Conservation (phyloP, 495 filamentous ascomycete species). For the Bacidia rubella region DNA sequence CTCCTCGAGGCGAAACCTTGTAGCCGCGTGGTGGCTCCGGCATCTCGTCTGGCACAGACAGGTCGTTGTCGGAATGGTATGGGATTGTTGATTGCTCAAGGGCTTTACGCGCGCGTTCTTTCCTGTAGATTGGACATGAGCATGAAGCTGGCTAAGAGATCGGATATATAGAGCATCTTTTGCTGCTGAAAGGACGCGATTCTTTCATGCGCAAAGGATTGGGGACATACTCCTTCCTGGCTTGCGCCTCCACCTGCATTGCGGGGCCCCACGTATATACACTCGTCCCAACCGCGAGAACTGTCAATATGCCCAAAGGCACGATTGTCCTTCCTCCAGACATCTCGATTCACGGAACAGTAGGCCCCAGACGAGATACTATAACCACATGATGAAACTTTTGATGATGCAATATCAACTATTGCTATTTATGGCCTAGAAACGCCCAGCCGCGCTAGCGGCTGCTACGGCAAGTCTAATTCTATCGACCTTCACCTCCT, state of each 20-base stretch:
- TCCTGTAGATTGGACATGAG: slow-evolving; percentile 3
- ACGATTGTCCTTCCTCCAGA: neutral
- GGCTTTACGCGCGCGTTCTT: slow-evolving; percentile 2
- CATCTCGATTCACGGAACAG: neutral
- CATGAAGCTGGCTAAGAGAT: too few species aligned
- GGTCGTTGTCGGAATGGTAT: neutral
- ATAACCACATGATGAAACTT: too few species aligned
- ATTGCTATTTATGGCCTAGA: neutral
- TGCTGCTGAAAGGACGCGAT: too few species aligned
- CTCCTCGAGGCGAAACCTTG: neutral
- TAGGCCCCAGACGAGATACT: too few species aligned
- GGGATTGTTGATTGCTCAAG: neutral
- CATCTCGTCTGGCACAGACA: neutral
- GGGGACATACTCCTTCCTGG: neutral
- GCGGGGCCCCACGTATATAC: neutral
- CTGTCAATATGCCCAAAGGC: neutral
- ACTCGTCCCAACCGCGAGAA: neutral
- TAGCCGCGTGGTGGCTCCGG: neutral
- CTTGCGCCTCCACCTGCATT: neutral
- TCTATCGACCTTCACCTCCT: too few species aligned
- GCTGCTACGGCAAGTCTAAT: too few species aligned
- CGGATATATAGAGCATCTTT: too few species aligned
- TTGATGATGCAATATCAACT: neutral
- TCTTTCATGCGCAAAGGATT: neutral
- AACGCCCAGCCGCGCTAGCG: neutral